Conservation (phyloP, 352 stramenopile species). For the Phytophthora uliginosa region DNA sequence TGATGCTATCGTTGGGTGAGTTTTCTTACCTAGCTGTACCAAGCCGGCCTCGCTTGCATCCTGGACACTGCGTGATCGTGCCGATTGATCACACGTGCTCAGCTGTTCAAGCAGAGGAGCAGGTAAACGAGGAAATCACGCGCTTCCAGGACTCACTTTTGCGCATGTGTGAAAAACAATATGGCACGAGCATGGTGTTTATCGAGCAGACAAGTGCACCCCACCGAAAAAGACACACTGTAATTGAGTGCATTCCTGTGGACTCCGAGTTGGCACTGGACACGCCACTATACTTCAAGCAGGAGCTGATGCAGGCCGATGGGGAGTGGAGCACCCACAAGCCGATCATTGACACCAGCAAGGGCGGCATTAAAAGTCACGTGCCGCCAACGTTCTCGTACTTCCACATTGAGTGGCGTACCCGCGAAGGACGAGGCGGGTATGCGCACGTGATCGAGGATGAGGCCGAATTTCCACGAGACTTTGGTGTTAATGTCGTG, state of each 20-base stretch:
- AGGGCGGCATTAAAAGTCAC: slow-evolving; percentile 66
- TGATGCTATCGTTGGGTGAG: slow-evolving; percentile 84
- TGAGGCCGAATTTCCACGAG: slow-evolving; percentile 72
- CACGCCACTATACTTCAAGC: slow-evolving; percentile 86
- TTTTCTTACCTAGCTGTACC: slow-evolving; percentile 81
- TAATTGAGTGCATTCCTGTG: slow-evolving; percentile 87
- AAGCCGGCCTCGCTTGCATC: slow-evolving; percentile 62
- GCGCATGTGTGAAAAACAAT: slow-evolving; percentile 66
- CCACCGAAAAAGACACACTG: slow-evolving; percentile 68
- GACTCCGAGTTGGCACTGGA: slow-evolving; percentile 67
- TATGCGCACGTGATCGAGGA: slow-evolving; percentile 90
- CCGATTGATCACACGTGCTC: slow-evolving; percentile 79
- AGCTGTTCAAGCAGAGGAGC: slow-evolving; percentile 66
- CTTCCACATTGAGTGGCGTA: slow-evolving; percentile 87
- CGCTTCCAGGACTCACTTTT: slow-evolving; percentile 72
- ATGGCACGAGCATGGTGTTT: slow-evolving; percentile 75
- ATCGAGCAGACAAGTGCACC: slow-evolving; percentile 82
- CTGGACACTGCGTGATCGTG: slow-evolving; percentile 79
- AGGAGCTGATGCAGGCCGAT: slow-evolving; percentile 81
- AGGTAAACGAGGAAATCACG: slow-evolving; percentile 70
- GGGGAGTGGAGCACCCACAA: slow-evolving; percentile 87
- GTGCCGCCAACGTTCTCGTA: slow-evolving; percentile 86
- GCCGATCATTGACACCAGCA: slow-evolving; percentile 82
- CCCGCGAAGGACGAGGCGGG: slow-evolving; percentile 45
- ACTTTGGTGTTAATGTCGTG: slow-evolving; percentile 86